Conservation (phyloP, 164 flowering plant genomes). For the Liriodendron chinense region DNA sequence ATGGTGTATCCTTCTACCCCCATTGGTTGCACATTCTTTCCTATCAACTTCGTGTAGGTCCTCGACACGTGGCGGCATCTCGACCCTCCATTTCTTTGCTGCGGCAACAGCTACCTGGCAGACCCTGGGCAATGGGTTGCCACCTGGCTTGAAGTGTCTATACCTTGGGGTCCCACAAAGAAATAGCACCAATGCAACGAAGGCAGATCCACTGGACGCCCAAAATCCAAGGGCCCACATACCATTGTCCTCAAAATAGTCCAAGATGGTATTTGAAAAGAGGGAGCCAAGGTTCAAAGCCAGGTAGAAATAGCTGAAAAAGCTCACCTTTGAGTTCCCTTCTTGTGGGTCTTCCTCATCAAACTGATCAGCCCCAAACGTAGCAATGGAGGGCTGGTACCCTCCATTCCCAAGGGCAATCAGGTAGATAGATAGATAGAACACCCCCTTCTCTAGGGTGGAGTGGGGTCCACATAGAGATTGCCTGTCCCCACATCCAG, state of each 20-base stretch:
- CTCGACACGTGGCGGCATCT: conserved; percentile 35
- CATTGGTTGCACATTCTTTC: conserved; percentile 32
- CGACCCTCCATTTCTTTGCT: conserved; percentile 48
- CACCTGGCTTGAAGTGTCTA: conserved; percentile 68
- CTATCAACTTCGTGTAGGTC: conserved; percentile 46
- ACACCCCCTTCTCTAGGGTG: conserved; percentile 42
- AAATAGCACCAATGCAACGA: conserved; percentile 59
- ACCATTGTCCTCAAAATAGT: conserved; percentile 78
- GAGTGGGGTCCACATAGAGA: conserved; percentile 55
- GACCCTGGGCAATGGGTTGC: conserved; percentile 74
- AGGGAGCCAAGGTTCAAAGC: conserved; percentile 84
- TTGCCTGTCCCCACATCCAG: conserved; percentile 55
- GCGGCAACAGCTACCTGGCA: conserved; percentile 72
- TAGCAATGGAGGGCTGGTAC: conserved; percentile 85
- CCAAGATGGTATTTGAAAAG: conserved; percentile 77
- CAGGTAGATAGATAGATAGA: conserved; percentile 70
- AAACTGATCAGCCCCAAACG: conserved; percentile 92
- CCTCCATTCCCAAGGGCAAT: conserved; percentile 90
- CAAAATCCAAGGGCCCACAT: conserved; percentile 88
- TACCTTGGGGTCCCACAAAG: conserved; percentile 64
- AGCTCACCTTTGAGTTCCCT: conserved; percentile 63
- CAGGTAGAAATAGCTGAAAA: conserved; percentile 90
- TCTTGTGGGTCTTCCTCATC: conserved; percentile 71
- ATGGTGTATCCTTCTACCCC: conserved; percentile 62
- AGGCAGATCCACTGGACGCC: conserved; percentile 68